phyloP scores from a whole-genome alignment of 2,329 filamentous ascomycete species.

The Hymenoscyphus occultus region DNA sequence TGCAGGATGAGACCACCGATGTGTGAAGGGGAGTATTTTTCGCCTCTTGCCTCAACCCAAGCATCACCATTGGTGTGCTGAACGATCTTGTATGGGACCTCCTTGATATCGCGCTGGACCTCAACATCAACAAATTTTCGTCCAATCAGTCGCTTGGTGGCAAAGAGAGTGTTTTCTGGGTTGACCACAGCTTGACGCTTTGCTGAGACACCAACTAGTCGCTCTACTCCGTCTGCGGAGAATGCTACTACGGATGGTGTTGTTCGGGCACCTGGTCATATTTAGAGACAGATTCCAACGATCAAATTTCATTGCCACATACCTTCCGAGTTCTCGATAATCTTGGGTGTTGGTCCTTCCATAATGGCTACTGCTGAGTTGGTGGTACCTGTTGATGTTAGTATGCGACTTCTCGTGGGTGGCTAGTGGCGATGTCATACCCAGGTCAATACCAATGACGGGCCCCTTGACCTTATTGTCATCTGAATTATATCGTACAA shows the following conservation, averaged over 20 bases:
- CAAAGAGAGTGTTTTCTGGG: slow-evolving; percentile 97
- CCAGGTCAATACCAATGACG: slow-evolving; percentile 97
- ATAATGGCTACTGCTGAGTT: slow-evolving; percentile 97
- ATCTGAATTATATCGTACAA: slow-evolving; percentile 75
- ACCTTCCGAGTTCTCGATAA: slow-evolving; percentile 98
- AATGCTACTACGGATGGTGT: slow-evolving; percentile 95
- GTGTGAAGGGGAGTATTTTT: slow-evolving; percentile 98
- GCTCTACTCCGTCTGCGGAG: slow-evolving; percentile 82
- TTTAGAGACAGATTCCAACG: slow-evolving; percentile 16
- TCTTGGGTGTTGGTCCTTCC: slow-evolving; percentile 93
- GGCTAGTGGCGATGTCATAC: slow-evolving; percentile 48
- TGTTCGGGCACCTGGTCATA: slow-evolving; percentile 70
- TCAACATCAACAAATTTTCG: slow-evolving; percentile 93
- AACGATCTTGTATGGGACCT: slow-evolving; percentile 98
- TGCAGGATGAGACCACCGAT: slow-evolving; percentile 93
- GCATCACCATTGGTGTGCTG: slow-evolving; percentile 96
- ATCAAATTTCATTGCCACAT: slow-evolving; percentile 34
- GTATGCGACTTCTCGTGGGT: slow-evolving; percentile 17
- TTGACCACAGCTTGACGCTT: slow-evolving; percentile 99
- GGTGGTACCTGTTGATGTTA: slow-evolving; percentile 64
- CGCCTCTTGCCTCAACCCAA: slow-evolving; percentile 88
- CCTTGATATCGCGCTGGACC: slow-evolving; percentile 94
- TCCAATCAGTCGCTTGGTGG: slow-evolving; percentile 97
- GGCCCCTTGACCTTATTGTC: slow-evolving; percentile 85
- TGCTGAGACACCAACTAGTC: slow-evolving; percentile 92